Evolutionary conservation across 2,329 filamentous ascomycete species (phyloP).

Genomic region (Xylaria sp.): DNA sequence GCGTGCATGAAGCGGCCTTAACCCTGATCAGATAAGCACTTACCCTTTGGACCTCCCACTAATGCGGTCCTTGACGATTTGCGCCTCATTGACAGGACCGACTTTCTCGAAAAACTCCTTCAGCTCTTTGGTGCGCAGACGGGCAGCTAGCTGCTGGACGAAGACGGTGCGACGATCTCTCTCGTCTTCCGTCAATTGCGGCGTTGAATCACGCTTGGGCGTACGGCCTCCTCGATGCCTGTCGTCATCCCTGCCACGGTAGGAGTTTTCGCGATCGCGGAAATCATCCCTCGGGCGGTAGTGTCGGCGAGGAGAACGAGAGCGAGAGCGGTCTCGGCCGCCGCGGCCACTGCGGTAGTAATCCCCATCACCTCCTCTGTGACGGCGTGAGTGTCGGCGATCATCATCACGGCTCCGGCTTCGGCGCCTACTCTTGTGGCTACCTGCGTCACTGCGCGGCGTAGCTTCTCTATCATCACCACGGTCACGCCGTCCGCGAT

Average conservation of each 20-base stretch:
- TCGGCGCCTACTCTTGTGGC: slow-evolving; percentile 79
- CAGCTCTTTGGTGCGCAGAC: slow-evolving; percentile 87
- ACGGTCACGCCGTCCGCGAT: slow-evolving; percentile 58
- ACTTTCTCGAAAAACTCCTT: slow-evolving; percentile 95
- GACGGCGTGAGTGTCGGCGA: slow-evolving; percentile 71
- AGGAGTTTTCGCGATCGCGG: slow-evolving; percentile 52
- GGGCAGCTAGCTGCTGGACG: slow-evolving; percentile 95
- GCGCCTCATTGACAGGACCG: slow-evolving; percentile 92
- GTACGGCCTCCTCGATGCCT: slow-evolving; percentile 40
- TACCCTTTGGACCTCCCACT: slow-evolving; percentile 98
- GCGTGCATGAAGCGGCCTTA: neutral
- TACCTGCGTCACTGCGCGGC: slow-evolving; percentile 75
- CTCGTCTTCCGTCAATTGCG: slow-evolving; percentile 89
- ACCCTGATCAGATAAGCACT: slow-evolving; percentile 36
- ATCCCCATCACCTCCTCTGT: slow-evolving; percentile 69
- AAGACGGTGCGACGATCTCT: slow-evolving; percentile 96
- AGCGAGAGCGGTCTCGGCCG: slow-evolving; percentile 68
- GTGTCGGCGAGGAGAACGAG: slow-evolving; percentile 68
- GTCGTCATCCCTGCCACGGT: slow-evolving; percentile 58
- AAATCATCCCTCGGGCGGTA: slow-evolving; percentile 60
- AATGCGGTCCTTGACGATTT: slow-evolving; percentile 97
- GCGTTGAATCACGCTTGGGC: slow-evolving; percentile 57
- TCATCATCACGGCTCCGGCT: slow-evolving; percentile 79
- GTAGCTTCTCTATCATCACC: slow-evolving; percentile 65
- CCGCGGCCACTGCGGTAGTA: slow-evolving; percentile 65